Base-by-base conservation (phyloP, 1,284 basidiomycete genomes). In the Heterobasidion occidentale region DNA sequence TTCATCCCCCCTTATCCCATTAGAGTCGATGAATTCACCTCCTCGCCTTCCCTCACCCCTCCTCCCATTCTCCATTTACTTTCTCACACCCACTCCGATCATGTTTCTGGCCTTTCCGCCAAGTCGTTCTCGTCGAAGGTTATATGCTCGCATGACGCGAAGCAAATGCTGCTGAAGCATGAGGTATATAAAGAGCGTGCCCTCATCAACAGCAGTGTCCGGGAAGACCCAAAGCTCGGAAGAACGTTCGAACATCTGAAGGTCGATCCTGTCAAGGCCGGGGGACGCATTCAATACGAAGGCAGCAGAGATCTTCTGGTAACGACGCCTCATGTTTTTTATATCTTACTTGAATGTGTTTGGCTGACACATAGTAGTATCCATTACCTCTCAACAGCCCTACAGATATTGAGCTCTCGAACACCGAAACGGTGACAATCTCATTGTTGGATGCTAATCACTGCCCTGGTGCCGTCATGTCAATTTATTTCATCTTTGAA, bases 391-490 rank as follows among this genome's bases (percentile, higher is more conserved):
- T 88, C 45, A 75, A 90, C 60, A 78, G 74, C 5, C 89, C 93
- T 0, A 90, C 83, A 0, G 62, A 69, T 36, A 76, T 86, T 46
- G 80, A 84, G 17, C 71, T 94, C 19, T 77, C 73, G 8, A 75
- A 80, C 6, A 74, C 74, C 9, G 80, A 86, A 56, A 70, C 67
- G 0, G 81, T 94, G 2, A 84, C 75, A 0, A 78, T 97, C 57
- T 96, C 93, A 0, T 76, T 92, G 3, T 72, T 98, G 14, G 90
- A 95, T 62, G 94, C 95, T 1, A 98, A 98, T 66, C 95, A 98
- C 67, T 97, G 94, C 68, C 93, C 92, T 9, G 95, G 95, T 0
- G 87, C 92, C 0, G 84, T 92, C 35, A 97, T 98, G 94, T 94
- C 64, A 50, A 83, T 69, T 14, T 0, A 34, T 35, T 17, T 48